Evolutionary conservation across 768 basidiomycete genomes (phyloP).

Genomic region (Trametes villosa): DNA sequence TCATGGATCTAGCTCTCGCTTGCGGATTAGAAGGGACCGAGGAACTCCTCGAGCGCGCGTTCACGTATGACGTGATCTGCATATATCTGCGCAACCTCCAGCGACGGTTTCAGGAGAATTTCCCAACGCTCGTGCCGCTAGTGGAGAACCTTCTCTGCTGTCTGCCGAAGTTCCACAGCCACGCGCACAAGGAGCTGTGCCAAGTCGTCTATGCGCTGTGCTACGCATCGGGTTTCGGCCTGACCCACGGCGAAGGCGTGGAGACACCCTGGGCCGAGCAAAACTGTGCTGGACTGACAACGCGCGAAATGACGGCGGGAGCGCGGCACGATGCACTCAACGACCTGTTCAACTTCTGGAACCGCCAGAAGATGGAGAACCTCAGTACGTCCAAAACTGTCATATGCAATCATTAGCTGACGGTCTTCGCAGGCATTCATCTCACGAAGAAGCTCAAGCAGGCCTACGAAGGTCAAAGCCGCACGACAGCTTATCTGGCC

Average conservation of each 20-base stretch:
- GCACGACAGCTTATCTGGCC: background rate
- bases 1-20: no score
- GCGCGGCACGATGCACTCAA: constrained; percentile 1
- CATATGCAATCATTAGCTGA: background rate
- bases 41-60: no score
- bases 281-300: background rate
- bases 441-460: background rate
- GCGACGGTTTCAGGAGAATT: no score
- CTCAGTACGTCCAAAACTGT: background rate
- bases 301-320: constrained; percentile 3
- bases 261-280: background rate
- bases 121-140: background rate
- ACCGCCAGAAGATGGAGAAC: background rate
- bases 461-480: background rate
- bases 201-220: background rate
- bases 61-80: no score
- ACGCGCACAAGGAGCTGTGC: constrained; percentile 5
- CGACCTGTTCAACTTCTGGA: background rate
- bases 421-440: background rate
- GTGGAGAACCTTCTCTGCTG: background rate
- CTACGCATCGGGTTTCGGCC: background rate
- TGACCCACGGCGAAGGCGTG: background rate
- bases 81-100: no score
- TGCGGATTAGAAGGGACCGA: no score
- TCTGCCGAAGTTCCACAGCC: constrained; percentile 1